These are phyloP conservation scores for Cornus kousa DNA, from an alignment of 148 eudicot genomes.

Conservation along the genomic window DNA sequence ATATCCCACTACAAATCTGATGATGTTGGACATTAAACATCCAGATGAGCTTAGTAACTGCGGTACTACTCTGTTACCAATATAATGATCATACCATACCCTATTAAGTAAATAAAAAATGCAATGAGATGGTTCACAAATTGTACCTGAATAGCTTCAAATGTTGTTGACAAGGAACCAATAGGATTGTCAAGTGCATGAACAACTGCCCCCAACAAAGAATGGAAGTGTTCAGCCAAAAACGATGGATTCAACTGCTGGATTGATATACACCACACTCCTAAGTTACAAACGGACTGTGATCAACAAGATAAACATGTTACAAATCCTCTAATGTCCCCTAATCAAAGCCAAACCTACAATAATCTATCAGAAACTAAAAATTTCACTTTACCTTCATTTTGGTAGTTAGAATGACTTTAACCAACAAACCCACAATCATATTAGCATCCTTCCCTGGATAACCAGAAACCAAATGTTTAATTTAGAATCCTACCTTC, in stretches of 20 bases:
- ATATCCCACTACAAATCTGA: not conserved
- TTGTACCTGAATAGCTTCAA: constrained; percentile 82
- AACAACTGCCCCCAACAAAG: constrained; percentile 61
- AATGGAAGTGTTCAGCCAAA: constrained; percentile 46
- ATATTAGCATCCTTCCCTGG: constrained; percentile 47
- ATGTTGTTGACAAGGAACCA: constrained; percentile 78
- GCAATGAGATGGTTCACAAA: constrained; percentile 5
- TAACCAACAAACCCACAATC: constrained; percentile 51
- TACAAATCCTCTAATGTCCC: constrained; percentile 3
- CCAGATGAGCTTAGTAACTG: not conserved
- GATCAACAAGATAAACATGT: constrained; percentile 18
- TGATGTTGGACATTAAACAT: not conserved
- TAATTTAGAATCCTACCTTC: not conserved
- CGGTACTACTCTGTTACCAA: not conserved
- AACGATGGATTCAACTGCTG: constrained; percentile 57
- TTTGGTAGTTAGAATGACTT: constrained; percentile 52
- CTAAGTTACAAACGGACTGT: constrained; percentile 81
- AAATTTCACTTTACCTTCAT: constrained; percentile 45
- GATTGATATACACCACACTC: constrained; percentile 88
- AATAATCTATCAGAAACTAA: not conserved
- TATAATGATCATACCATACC: not conserved
- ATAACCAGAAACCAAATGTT: constrained; percentile 5
- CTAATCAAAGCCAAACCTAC: not conserved
- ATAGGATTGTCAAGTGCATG: constrained; percentile 84
- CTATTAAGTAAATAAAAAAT: not conserved